phyloP scores from a whole-genome alignment of 2,329 filamentous ascomycete genomes.

The Tothia fuscella region DNA sequence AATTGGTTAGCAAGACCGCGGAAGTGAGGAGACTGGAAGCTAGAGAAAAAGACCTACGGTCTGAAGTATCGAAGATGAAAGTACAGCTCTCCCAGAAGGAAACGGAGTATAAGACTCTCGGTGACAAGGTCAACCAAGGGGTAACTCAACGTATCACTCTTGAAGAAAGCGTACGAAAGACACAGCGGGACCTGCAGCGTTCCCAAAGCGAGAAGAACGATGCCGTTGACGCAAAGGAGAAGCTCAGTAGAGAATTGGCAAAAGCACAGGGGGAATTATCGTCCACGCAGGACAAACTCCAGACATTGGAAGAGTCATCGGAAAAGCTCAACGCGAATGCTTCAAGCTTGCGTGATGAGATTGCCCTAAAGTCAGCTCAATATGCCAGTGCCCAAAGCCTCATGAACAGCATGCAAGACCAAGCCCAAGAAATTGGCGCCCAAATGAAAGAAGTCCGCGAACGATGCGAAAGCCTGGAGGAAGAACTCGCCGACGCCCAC shows the following conservation, averaged over 20 bases:
- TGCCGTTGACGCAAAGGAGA: slow-evolving; percentile 60
- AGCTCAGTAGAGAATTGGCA: slow-evolving; percentile 55
- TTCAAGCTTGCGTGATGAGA: slow-evolving; percentile 60
- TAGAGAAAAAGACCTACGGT: slow-evolving; percentile 68
- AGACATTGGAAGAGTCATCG: slow-evolving; percentile 63
- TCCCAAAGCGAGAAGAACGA: slow-evolving; percentile 72
- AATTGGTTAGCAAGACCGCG: slow-evolving; percentile 49
- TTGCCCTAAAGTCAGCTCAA: slow-evolving; percentile 72
- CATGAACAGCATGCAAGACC: slow-evolving; percentile 85
- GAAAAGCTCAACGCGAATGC: slow-evolving; percentile 57
- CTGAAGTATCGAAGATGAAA: slow-evolving; percentile 59
- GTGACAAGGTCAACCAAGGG: slow-evolving; percentile 67
- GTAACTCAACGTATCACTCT: slow-evolving; percentile 57
- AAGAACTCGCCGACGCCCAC: slow-evolving; percentile 83
- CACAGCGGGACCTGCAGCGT: slow-evolving; percentile 65
- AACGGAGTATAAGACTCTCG: slow-evolving; percentile 61
- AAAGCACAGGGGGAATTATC: slow-evolving; percentile 61
- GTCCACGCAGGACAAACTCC: slow-evolving; percentile 43
- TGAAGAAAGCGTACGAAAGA: slow-evolving; percentile 65
- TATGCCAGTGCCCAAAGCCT: slow-evolving; percentile 75
- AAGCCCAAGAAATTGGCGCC: slow-evolving; percentile 74
- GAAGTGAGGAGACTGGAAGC: slow-evolving; percentile 69
- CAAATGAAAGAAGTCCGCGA: slow-evolving; percentile 84
- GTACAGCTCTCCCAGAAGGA: slow-evolving; percentile 63
- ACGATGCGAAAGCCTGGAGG: slow-evolving; percentile 75